Percentiles rank a stretch among this genome's conserved stretches.
These are phyloP conservation scores for Musa beccarii DNA, from an alignment of 176 grass and related monocot genomes.

Conservation along the genomic window DNA sequence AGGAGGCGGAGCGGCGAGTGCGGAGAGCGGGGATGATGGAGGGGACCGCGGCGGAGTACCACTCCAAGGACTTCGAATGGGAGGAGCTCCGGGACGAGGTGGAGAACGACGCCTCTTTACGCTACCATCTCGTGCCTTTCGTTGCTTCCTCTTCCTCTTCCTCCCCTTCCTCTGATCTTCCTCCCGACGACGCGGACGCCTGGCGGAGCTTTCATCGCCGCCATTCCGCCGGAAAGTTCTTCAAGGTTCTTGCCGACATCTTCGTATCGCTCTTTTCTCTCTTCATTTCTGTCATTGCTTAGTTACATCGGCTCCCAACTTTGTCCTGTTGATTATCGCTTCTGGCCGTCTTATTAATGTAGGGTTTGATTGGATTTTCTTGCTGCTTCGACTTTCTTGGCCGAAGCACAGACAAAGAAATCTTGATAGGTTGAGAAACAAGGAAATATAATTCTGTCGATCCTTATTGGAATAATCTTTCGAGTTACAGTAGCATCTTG, in stretches of 20 bases:
- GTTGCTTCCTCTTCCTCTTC: background rate
- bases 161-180: background rate
- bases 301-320: background rate
- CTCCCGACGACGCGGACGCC: slow-evolving; percentile 32
- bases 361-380: background rate
- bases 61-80: slow-evolving; percentile 74
- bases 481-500: background rate
- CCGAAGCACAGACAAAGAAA: background rate
- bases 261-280: background rate
- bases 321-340: background rate
- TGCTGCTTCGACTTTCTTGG: background rate
- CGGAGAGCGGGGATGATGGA: background rate
- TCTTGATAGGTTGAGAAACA: too few species aligned
- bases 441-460: too few species aligned
- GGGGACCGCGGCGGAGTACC: slow-evolving; percentile 55
- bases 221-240: slow-evolving; percentile 68
- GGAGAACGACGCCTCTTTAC: slow-evolving; percentile 48
- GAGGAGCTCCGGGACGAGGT: slow-evolving; percentile 56
- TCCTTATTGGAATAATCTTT: too few species aligned
- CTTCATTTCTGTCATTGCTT: background rate
- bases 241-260: slow-evolving; percentile 37
- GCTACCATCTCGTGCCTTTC: slow-evolving; percentile 52
- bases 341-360: background rate
- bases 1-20: background rate
- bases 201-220: slow-evolving; percentile 87